phyloP scores from a whole-genome alignment of 2,329 filamentous ascomycete genomes.

The Emmonsia crescens region DNA sequence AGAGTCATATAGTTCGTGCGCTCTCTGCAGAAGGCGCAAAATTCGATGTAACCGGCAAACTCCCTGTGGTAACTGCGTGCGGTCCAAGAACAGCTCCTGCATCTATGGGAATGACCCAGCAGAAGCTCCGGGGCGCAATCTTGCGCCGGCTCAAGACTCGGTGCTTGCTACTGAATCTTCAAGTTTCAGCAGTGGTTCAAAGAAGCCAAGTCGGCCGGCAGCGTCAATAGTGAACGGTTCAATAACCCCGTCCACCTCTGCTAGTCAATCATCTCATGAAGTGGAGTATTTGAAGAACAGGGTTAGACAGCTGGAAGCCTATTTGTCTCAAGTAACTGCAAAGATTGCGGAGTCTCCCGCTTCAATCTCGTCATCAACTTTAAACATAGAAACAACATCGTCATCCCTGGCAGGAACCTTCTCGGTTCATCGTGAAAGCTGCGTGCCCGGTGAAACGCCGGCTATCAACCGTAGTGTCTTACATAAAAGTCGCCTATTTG shows the following conservation, averaged over 20 bases:
- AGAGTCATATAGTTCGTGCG: constrained; percentile 38
- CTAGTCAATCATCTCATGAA: constrained; percentile 20
- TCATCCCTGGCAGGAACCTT: constrained; percentile 36
- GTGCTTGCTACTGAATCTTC: not conserved
- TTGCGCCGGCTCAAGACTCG: not conserved
- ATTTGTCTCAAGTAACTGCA: constrained; percentile 23
- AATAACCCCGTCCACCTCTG: constrained; percentile 15
- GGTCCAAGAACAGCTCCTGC: constrained; percentile 43
- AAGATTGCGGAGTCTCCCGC: constrained; percentile 9
- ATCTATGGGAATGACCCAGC: constrained; percentile 32
- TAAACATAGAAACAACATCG: constrained; percentile 28
- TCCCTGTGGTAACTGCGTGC: constrained; percentile 51
- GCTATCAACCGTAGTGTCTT: constrained; percentile 35
- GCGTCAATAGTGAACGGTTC: constrained; percentile 8
- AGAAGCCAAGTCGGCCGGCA: constrained; percentile 9
- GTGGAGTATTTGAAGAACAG: constrained; percentile 30
- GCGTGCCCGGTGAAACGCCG: constrained; percentile 21
- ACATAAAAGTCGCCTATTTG: constrained; percentile 45
- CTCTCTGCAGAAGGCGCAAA: constrained; percentile 50
- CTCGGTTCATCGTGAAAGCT: constrained; percentile 32
- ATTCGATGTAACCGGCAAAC: constrained; percentile 49
- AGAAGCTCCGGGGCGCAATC: constrained; percentile 11
- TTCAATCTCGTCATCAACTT: constrained; percentile 15
- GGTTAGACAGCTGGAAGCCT: constrained; percentile 37
- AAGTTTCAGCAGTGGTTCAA: constrained; percentile 4